Base-by-base conservation (phyloP, 2,329 filamentous ascomycete genomes). In the Penicillium glabrum region DNA sequence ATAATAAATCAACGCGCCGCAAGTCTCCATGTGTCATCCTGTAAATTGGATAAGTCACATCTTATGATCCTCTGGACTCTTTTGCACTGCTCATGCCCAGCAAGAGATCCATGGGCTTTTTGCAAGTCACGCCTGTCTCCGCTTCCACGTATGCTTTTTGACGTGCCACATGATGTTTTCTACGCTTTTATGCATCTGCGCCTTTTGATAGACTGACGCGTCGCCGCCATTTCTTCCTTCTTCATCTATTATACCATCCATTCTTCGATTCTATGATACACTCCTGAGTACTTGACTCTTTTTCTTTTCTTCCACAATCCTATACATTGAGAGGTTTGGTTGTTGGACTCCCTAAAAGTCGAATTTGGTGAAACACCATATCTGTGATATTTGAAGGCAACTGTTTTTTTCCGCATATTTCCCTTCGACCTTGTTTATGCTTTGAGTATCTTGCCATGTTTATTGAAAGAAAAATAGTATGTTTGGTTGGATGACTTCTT, bases 11-110 rank as follows among this genome's bases (percentile, higher is more conserved):
- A 51, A 64, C 67, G 51, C 66, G 69, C 60, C 72, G 75, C 19
- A 71, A 72, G 53, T 69, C 70, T 1, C 71, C 72, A 21, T 77
- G 75, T 62, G 69, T 76, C 45, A 75, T 77, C 61, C 67, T 77
- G 54, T 77, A 65, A 68, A 56, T 41, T 23, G 41, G 10, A 45
- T 26, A 14, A 29, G 37, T 39, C 48, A 23, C 29, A 44, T 56
- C 53, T 47, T 44, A 50, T 51, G 55, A 53, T 60, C 50, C 58
- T 59, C 11, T 50, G 11, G 16, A 46, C 27, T 51, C 52, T 60
- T 59, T 62, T 54, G 56, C 58, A 58, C 53, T 63, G 63, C 57
- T 62, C 54, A 53, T 63, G 57, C 56, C 14, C 39, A 13, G 39
- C 19, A 41, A 41, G 39, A 23, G 19, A n/a, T 41, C 19, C n/a